phyloP scores from a whole-genome alignment of 176 grass and related monocot genomes.

The Eleusine coracana region DNA sequence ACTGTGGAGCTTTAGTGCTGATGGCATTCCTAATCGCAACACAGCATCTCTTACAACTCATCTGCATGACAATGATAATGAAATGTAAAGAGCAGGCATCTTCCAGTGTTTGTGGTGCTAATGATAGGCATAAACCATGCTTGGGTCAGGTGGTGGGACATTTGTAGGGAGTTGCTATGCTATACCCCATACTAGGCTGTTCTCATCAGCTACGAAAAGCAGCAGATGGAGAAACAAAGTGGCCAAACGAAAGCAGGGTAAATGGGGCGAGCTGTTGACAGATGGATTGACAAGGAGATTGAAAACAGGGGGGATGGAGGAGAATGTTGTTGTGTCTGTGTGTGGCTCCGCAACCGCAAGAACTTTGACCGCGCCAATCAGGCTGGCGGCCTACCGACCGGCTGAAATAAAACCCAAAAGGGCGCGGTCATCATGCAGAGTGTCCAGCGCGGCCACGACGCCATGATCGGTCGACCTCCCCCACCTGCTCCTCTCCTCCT shows the following conservation, averaged over 20 bases:
- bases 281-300: background rate
- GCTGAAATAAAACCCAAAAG: slow-evolving; percentile 44
- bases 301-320: background rate
- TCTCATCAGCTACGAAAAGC: slow-evolving; percentile 10
- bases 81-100: background rate
- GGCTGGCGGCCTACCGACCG: background rate
- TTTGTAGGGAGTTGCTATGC: background rate
- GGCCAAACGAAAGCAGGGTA: slow-evolving; percentile 29
- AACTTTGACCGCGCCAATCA: slow-evolving; percentile 37
- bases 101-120: background rate
- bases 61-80: background rate
- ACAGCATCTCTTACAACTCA: background rate
- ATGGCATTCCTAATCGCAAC: slow-evolving; percentile 17
- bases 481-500: background rate
- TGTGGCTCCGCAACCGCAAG: background rate
- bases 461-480: slow-evolving; percentile 30
- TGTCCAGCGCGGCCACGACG: slow-evolving; percentile 50
- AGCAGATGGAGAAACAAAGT: background rate
- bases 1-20: background rate
- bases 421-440: slow-evolving; percentile 2
- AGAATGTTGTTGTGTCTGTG: background rate
- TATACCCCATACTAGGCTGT: slow-evolving; percentile 11
- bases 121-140: slow-evolving; percentile 44
- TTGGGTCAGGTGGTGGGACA: slow-evolving; percentile 15
- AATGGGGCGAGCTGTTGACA: slow-evolving; percentile 12